Conservation (phyloP, 75 land plant species). For the Pseudotsuga menziesii region DNA sequence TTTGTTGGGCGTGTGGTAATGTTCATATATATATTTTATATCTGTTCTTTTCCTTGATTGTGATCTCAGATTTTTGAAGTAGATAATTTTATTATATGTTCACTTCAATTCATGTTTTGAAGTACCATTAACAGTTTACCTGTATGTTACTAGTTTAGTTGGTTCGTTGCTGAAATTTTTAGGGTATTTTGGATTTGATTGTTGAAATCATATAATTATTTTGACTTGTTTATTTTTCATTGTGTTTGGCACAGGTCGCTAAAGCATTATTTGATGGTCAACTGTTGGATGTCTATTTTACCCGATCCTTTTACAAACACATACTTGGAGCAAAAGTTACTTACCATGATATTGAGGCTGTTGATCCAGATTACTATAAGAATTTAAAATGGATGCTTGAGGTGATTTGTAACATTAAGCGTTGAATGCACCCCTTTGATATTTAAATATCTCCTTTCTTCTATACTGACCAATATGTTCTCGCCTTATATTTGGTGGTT, state of each 20-base stretch:
- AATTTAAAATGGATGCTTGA: constrained; percentile 81
- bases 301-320: constrained; percentile 83
- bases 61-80: neutral
- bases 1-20: constrained; percentile 84
- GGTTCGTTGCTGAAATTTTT: neutral
- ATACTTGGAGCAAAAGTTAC: constrained; percentile 76
- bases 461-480: neutral
- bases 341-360: constrained; percentile 83
- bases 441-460: neutral
- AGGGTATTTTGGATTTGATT: neutral
- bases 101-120: neutral
- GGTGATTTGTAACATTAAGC: constrained; percentile 24
- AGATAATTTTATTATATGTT: neutral
- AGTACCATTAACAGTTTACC: neutral
- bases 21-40: neutral
- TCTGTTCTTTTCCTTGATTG: neutral
- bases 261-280: constrained; percentile 91
- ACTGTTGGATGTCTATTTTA: constrained; percentile 73
- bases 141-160: neutral
- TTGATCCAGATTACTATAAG: constrained; percentile 77
- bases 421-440: neutral
- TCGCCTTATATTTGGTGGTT: neutral
- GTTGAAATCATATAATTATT: neutral
- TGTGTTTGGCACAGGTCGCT: constrained; percentile 45
- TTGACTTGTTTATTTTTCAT: neutral